A percentile compares a stretch with the other conserved stretches of the same genome.
Evolutionary conservation across 805 yeast species (phyloP).

Genomic region (Candida quercuum): DNA sequence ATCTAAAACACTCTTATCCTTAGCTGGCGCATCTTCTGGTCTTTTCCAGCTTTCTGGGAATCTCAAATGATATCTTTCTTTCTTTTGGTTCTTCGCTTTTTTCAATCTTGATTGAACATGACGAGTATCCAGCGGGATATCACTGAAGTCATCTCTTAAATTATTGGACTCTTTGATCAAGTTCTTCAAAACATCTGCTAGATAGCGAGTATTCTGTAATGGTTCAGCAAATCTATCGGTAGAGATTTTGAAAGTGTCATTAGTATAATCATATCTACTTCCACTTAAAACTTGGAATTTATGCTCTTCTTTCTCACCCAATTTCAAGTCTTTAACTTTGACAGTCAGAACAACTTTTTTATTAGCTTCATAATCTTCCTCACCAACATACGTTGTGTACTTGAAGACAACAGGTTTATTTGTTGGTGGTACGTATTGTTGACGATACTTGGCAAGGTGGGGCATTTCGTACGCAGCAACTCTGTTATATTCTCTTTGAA

Average conservation of each 20-base stretch:
- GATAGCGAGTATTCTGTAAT: slow-evolving; percentile 76
- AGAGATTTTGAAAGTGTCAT: slow-evolving; percentile 60
- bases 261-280: slow-evolving; percentile 60
- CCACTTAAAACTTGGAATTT: slow-evolving; percentile 79
- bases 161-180: slow-evolving; percentile 64
- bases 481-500: slow-evolving; percentile 69
- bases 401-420: slow-evolving; percentile 54
- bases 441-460: slow-evolving; percentile 66
- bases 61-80: slow-evolving; percentile 30
- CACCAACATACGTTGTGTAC: slow-evolving; percentile 72
- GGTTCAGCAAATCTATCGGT: slow-evolving; percentile 64
- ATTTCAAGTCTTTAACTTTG: slow-evolving; percentile 46
- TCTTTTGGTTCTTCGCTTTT: slow-evolving; percentile 34
- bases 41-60: slow-evolving; percentile 83
- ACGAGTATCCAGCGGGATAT: slow-evolving; percentile 78
- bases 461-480: slow-evolving; percentile 93
- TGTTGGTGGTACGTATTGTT: slow-evolving; percentile 51
- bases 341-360: slow-evolving; percentile 61
- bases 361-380: slow-evolving; percentile 49
- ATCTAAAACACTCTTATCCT: slow-evolving; percentile 22
- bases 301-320: slow-evolving; percentile 50
- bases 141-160: slow-evolving; percentile 57
- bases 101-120: slow-evolving; percentile 45
- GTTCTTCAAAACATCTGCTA: slow-evolving; percentile 57
- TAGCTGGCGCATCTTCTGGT: slow-evolving; percentile 64